Percentiles rank a stretch among this genome's conserved stretches.
Conservation (phyloP, 306 rosid species). For the Pyrus betulifolia region DNA sequence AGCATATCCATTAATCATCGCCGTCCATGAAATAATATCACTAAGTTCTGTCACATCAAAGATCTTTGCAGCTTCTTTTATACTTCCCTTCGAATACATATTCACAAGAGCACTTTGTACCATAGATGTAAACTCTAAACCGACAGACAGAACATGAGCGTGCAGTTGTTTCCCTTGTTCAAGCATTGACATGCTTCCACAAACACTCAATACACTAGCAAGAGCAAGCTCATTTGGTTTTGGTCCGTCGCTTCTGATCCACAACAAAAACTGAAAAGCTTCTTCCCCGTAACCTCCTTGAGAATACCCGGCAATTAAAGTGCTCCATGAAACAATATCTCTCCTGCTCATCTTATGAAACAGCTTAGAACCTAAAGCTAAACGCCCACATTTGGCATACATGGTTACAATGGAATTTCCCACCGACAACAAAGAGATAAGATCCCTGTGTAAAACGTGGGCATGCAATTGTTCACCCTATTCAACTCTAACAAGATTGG, state of each 20-base stretch:
- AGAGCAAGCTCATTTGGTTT: conserved; percentile 69
- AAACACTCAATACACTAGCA: conserved; percentile 63
- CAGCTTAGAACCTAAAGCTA: conserved; percentile 45
- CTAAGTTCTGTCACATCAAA: conserved; percentile 24
- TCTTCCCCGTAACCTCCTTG: conserved; percentile 65
- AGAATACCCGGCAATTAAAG: conserved; percentile 65
- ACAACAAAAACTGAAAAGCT: conserved; percentile 55
- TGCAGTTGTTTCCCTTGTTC: conserved; percentile 77
- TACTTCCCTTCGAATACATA: conserved; percentile 71
- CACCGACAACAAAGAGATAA: conserved; percentile 48
- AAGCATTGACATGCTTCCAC: conserved; percentile 75
- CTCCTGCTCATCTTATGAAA: conserved; percentile 44
- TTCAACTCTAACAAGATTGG: conserved; percentile 43
- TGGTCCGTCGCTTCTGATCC: conserved; percentile 69
- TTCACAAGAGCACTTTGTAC: conserved; percentile 60
- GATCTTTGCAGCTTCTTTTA: conserved; percentile 51
- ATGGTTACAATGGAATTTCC: conserved; percentile 58
- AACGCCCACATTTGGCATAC: conserved; percentile 62
- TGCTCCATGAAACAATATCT: conserved; percentile 86
- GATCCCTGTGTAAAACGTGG: conserved; percentile 43
- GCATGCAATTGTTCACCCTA: conserved; percentile 69
- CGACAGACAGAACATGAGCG: conserved; percentile 50
- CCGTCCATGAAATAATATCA: conserved; percentile 69
- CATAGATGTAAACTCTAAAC: conserved; percentile 46
- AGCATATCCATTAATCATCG: conserved; percentile 71